A percentile compares a stretch with the other conserved stretches of the same genome.
Conservation (phyloP, 1,284 basidiomycete genomes). For the Heterobasidion irregulare region DNA sequence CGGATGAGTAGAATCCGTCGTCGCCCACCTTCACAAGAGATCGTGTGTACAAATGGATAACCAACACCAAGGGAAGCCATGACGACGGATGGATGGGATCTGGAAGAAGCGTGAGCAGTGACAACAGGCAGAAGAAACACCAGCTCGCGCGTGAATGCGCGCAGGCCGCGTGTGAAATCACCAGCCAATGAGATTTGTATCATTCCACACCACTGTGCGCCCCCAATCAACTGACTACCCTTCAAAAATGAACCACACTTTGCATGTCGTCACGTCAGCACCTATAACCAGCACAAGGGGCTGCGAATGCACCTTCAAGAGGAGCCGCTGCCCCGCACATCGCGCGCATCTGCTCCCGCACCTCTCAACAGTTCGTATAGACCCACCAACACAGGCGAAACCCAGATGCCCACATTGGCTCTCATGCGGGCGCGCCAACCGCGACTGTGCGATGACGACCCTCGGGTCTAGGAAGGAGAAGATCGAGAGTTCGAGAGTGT, state of each 20-base stretch:
- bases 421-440: constrained; percentile 47
- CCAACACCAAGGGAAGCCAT: constrained; percentile 70
- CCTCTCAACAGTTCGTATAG: constrained; percentile 26
- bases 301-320: constrained; percentile 40
- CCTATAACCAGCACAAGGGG: not conserved
- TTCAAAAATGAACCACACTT: no score
- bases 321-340: constrained; percentile 61
- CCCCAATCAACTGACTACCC: no score
- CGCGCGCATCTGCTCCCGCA: constrained; percentile 35
- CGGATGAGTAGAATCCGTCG: constrained; percentile 84
- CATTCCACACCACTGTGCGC: constrained; percentile 61
- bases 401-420: constrained; percentile 58
- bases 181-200: constrained; percentile 63
- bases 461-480: no score
- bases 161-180: constrained; percentile 64
- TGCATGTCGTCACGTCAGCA: not conserved
- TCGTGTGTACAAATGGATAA: constrained; percentile 81
- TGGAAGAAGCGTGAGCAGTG: constrained; percentile 13
- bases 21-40: constrained; percentile 89
- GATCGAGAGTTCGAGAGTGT: no score
- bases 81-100: constrained; percentile 36
- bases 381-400: constrained; percentile 65
- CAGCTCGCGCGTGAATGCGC: constrained; percentile 51
- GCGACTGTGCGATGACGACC: no score
- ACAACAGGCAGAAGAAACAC: constrained; percentile 26